Percentiles rank a stretch among this genome's conserved stretches.
phyloP scores from a whole-genome alignment of 169 alveolate species.

The Plasmodium knowlesi region DNA sequence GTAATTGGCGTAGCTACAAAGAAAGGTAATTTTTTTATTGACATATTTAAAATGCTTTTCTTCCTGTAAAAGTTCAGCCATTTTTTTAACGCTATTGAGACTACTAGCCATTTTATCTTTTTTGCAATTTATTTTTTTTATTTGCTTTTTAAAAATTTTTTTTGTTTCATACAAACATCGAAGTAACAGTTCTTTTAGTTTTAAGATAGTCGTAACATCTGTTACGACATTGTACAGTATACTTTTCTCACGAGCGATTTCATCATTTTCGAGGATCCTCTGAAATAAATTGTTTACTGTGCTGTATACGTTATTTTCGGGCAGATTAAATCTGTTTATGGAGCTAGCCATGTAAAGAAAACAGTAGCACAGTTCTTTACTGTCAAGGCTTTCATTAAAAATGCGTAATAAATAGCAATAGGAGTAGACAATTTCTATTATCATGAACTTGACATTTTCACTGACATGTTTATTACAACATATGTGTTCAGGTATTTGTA shows the following conservation, averaged over 20 bases:
- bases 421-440: constrained; percentile 43
- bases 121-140: constrained; percentile 11
- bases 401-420: constrained; percentile 66
- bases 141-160: constrained; percentile 37
- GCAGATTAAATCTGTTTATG: constrained; percentile 22
- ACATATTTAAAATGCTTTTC: constrained; percentile 42
- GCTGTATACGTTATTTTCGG: constrained; percentile 34
- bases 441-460: constrained; percentile 36
- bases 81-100: background rate
- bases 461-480: constrained; percentile 33
- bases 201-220: constrained; percentile 28
- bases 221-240: constrained; percentile 57
- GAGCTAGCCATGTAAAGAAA: constrained; percentile 26
- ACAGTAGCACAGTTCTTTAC: constrained; percentile 41
- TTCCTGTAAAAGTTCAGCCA: constrained; percentile 29
- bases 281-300: constrained; percentile 38
- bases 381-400: constrained; percentile 13
- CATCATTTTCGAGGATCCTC: constrained; percentile 64
- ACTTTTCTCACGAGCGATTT: constrained; percentile 46
- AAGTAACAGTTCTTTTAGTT: constrained; percentile 44
- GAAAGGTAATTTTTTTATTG: constrained; percentile 42
- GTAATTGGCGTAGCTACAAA: constrained; percentile 58
- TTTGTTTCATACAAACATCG: constrained; percentile 62
- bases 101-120: background rate
- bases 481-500: constrained; percentile 56